Evolutionary conservation across 1,139 yeast species (phyloP).

Genomic region (Meyerozyma sp.): DNA sequence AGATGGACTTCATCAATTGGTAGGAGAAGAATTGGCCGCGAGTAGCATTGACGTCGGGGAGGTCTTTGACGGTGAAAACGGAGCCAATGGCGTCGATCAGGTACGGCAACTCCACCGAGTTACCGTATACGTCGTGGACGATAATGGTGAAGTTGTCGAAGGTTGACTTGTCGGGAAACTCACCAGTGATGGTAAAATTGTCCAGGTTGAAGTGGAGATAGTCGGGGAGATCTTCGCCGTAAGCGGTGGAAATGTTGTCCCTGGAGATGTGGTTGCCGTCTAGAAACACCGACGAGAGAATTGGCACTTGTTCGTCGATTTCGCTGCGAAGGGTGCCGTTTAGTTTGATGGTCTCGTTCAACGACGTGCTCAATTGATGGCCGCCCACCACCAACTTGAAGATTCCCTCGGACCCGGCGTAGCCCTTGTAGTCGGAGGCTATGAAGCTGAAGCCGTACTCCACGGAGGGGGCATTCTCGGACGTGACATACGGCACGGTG

Average conservation of each 20-base stretch:
- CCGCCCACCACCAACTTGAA: constrained; percentile 83
- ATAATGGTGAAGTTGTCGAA: constrained; percentile 49
- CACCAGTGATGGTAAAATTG: constrained; percentile 49
- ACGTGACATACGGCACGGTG: constrained; percentile 79
- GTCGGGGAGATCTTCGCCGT: constrained; percentile 45
- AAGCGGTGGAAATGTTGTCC: constrained; percentile 51
- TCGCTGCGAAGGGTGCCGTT: constrained; percentile 62
- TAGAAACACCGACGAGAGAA: constrained; percentile 47
- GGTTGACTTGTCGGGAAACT: constrained; percentile 44
- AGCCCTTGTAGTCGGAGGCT: constrained; percentile 77
- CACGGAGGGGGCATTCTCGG: constrained; percentile 82
- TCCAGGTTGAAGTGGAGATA: constrained; percentile 52
- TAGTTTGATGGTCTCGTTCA: constrained; percentile 45
- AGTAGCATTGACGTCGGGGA: constrained; percentile 64
- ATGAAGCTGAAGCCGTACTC: constrained; percentile 67
- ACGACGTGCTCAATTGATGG: constrained; percentile 67
- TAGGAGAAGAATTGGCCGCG: constrained; percentile 54
- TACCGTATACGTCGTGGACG: constrained; percentile 58
- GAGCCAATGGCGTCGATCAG: constrained; percentile 42
- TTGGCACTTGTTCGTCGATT: constrained; percentile 57
- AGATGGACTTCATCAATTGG: constrained; percentile 45
- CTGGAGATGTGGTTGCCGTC: constrained; percentile 49
- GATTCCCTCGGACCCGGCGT: constrained; percentile 61
- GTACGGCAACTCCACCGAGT: constrained; percentile 56
- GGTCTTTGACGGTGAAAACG: constrained; percentile 47